Conservation (phyloP, 352 stramenopile species). For the Phytopythium ostracodes region DNA sequence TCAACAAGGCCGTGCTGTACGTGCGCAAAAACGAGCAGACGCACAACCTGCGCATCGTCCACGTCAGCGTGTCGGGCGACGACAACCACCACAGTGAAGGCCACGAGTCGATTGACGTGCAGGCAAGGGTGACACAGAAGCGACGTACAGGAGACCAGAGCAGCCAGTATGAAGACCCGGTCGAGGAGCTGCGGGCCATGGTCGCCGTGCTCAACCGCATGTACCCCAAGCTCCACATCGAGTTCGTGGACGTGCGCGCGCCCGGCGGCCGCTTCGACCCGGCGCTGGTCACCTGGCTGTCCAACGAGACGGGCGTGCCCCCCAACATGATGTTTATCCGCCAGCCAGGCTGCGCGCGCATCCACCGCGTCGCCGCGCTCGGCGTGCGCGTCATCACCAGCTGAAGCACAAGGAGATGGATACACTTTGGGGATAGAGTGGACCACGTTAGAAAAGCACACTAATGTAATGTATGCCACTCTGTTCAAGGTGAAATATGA, state of each 20-base stretch:
- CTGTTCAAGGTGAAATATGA: background rate
- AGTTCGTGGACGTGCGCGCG: slow-evolving; percentile 72
- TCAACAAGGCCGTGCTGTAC: slow-evolving; percentile 95
- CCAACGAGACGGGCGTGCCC: slow-evolving; percentile 62
- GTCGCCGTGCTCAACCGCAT: slow-evolving; percentile 82
- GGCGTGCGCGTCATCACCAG: slow-evolving; percentile 88
- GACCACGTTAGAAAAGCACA: background rate
- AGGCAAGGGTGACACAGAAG: background rate
- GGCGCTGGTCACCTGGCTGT: slow-evolving; percentile 86
- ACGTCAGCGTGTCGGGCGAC: slow-evolving; percentile 39
- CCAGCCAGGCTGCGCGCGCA: slow-evolving; percentile 84
- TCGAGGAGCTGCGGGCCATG: slow-evolving; percentile 75
- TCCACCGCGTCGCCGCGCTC: slow-evolving; percentile 84
- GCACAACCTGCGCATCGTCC: slow-evolving; percentile 88
- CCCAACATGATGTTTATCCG: slow-evolving; percentile 94
- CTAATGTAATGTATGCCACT: background rate
- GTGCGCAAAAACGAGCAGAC: slow-evolving; percentile 91
- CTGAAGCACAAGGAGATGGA: slow-evolving; percentile 14
- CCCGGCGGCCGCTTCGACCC: slow-evolving; percentile 59
- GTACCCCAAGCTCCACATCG: slow-evolving; percentile 92
- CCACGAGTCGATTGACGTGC: slow-evolving; percentile 3
- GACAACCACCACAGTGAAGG: background rate
- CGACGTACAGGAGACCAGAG: too few relatives aligned
- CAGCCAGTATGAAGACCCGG: slow-evolving; percentile 5
- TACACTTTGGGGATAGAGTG: background rate